Conservation (phyloP, 2,329 filamentous ascomycete species). For the Hypoxylon sp. region DNA sequence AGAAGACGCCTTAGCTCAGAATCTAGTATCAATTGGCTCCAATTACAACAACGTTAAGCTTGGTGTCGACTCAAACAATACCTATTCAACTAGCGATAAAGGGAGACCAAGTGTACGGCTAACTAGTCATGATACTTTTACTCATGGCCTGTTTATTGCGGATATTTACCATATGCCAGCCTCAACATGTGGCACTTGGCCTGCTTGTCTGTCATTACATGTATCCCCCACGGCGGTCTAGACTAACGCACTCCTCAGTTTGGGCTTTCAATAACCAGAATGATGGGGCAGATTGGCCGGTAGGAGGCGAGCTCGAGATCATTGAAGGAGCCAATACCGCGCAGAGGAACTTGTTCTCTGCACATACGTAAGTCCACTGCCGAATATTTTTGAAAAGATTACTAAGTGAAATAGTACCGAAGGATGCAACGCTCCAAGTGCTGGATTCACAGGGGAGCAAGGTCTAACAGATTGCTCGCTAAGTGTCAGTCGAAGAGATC, state of each 20-base stretch:
- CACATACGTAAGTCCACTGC: slow-evolving; percentile 66
- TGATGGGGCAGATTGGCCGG: slow-evolving; percentile 70
- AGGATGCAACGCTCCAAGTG: slow-evolving; percentile 46
- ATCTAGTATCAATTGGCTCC: slow-evolving; percentile 60
- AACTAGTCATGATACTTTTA: slow-evolving; percentile 74
- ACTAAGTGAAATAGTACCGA: slow-evolving; percentile 38
- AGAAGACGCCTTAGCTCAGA: slow-evolving; percentile 57
- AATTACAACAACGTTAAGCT: slow-evolving; percentile 61
- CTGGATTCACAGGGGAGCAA: slow-evolving; percentile 49
- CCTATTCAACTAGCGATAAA: slow-evolving; percentile 54
- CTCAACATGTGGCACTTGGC: slow-evolving; percentile 80
- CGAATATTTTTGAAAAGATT: neutral
- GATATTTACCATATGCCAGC: slow-evolving; percentile 82
- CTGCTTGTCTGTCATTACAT: slow-evolving; percentile 68
- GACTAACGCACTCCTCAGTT: slow-evolving; percentile 55
- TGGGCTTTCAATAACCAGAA: slow-evolving; percentile 62
- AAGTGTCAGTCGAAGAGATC: slow-evolving; percentile 39
- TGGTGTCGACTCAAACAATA: slow-evolving; percentile 61
- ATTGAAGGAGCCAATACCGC: slow-evolving; percentile 78
- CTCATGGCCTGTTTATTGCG: slow-evolving; percentile 77
- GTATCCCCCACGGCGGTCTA: neutral
- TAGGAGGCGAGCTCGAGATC: slow-evolving; percentile 76
- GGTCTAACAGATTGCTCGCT: slow-evolving; percentile 49
- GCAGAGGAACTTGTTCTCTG: slow-evolving; percentile 71
- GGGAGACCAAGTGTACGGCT: slow-evolving; percentile 75